Evolutionary conservation across 345 rosid genomes (phyloP).

Genomic region (Melaleuca alternifolia): DNA sequence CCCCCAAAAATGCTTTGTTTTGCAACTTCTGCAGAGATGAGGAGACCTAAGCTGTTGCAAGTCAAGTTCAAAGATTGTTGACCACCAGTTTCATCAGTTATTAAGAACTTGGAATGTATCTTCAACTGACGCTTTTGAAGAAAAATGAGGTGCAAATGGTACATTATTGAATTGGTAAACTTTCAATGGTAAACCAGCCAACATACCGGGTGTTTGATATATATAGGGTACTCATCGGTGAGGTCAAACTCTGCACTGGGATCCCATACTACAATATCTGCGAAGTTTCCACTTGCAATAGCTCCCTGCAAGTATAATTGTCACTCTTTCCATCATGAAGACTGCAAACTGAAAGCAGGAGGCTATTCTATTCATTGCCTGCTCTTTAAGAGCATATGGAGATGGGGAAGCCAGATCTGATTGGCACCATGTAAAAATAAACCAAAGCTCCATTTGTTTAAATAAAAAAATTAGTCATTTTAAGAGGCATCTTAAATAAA

Average conservation of each 20-base stretch:
- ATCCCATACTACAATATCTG: slow-evolving; percentile 81
- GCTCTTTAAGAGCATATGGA: not conserved
- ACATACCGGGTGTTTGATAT: slow-evolving; percentile 69
- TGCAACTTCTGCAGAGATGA: not conserved
- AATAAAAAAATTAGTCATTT: not conserved
- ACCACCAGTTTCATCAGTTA: not conserved
- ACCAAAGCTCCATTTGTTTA: not conserved
- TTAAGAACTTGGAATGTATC: not conserved
- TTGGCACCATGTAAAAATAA: not conserved
- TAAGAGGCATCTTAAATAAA: not conserved
- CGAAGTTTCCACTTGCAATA: slow-evolving; percentile 63
- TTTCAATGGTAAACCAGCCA: not conserved
- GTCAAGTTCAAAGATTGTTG: not conserved
- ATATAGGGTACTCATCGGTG: slow-evolving; percentile 47
- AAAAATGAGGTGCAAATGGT: not conserved
- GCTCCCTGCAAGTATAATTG: slow-evolving; percentile 41
- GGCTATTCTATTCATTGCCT: not conserved
- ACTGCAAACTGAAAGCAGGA: not conserved
- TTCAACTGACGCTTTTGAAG: not conserved
- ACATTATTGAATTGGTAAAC: not conserved
- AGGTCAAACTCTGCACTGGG: slow-evolving; percentile 63
- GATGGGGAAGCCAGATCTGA: not conserved
- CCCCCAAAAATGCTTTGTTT: not conserved
- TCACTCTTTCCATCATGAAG: not conserved
- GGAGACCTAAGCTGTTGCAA: not conserved